Evolutionary conservation across 139 green algal species (phyloP).

Genomic region (Marvania coccoides): DNA sequence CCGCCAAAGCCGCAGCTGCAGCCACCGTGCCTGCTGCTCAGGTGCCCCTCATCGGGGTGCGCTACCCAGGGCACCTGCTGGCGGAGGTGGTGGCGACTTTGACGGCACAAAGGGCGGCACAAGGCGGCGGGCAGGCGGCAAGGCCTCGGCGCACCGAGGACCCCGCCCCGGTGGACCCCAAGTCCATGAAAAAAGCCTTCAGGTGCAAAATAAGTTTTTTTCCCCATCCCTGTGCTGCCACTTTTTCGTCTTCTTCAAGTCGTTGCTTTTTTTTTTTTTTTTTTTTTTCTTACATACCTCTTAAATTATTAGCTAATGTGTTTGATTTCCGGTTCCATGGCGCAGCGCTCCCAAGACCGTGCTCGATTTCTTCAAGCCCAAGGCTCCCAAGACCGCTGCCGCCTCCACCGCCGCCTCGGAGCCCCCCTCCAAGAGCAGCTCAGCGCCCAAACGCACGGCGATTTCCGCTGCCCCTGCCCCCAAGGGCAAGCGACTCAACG

Average conservation of each 20-base stretch:
- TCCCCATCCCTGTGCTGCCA: too few relatives aligned
- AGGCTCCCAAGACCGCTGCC: too few relatives aligned
- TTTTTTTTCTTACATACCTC: neutral
- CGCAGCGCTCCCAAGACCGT: constrained; percentile 40
- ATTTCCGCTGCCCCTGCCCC: too few relatives aligned
- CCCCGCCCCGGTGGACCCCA: constrained; percentile 36
- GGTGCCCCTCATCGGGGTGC: constrained; percentile 59
- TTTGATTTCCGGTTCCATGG: too few relatives aligned
- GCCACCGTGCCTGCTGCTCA: too few relatives aligned
- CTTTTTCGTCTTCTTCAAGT: too few relatives aligned
- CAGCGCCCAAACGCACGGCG: neutral
- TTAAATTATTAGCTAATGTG: too few relatives aligned
- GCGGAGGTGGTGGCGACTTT: constrained; percentile 48
- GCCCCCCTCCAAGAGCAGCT: neutral
- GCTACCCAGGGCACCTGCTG: constrained; percentile 55
- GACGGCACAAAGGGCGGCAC: neutral
- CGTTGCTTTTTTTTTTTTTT: neutral
- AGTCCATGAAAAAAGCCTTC: constrained; percentile 30
- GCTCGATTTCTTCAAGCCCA: constrained; percentile 47
- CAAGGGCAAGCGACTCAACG: too few relatives aligned
- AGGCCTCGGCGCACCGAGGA: constrained; percentile 22
- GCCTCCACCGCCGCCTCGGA: too few relatives aligned
- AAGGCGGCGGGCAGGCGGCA: neutral
- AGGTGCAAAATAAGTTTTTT: neutral
- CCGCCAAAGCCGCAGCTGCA: too few relatives aligned